Evolutionary conservation across 345 rosid species (phyloP).

Genomic region (Psidium guajava): DNA sequence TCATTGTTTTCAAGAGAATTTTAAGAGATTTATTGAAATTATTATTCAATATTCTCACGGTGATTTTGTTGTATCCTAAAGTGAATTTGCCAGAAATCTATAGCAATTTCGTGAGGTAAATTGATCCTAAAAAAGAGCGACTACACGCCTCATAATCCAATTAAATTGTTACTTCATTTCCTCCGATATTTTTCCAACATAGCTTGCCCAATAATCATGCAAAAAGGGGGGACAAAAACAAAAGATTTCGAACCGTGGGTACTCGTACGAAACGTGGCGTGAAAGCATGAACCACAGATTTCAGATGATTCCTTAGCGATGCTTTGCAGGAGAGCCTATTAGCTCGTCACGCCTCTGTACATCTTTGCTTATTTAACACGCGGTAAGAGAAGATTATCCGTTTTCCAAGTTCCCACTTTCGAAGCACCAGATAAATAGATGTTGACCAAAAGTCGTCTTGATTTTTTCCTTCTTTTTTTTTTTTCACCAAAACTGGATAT

Average conservation of each 20-base stretch:
- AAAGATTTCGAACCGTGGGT: not conserved
- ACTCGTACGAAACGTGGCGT: not conserved
- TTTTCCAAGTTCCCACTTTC: not conserved
- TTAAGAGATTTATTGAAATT: too few species aligned
- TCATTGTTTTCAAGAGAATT: too few species aligned
- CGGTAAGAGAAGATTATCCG: not conserved
- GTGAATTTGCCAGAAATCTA: too few species aligned
- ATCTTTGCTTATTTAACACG: not conserved
- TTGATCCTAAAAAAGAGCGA: too few species aligned
- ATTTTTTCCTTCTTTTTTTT: not conserved
- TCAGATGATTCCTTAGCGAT: not conserved
- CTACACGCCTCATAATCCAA: too few species aligned
- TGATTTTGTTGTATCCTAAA: too few species aligned
- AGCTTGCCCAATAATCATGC: not conserved
- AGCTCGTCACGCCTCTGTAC: not conserved
- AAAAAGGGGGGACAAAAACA: not conserved
- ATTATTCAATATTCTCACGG: too few species aligned
- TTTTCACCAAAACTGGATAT: not conserved
- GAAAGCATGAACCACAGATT: not conserved
- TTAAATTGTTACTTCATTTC: too few species aligned
- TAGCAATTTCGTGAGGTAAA: too few species aligned
- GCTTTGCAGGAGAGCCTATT: not conserved
- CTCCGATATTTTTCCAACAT: too few species aligned
- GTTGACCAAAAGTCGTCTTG: not conserved
- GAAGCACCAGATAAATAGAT: not conserved